These are phyloP conservation scores for Gomphus sp. DNA, from an alignment of 1,284 basidiomycete species.

Conservation along the genomic window DNA sequence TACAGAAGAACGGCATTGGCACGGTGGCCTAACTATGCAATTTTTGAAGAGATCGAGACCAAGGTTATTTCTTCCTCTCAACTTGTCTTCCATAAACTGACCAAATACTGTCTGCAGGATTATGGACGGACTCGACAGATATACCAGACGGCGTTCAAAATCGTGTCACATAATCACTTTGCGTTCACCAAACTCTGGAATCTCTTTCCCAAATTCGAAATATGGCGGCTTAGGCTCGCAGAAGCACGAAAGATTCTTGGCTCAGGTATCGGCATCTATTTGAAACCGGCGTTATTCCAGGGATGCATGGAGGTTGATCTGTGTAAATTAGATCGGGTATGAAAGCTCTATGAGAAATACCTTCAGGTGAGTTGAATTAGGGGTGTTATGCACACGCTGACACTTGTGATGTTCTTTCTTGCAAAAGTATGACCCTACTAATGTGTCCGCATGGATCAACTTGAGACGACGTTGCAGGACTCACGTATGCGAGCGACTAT, in stretches of 20 bases:
- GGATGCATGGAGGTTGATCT: constrained; percentile 91
- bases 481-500: constrained; percentile 90
- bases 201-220: constrained; percentile 87
- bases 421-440: constrained; percentile 74
- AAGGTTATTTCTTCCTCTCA: constrained; percentile 41
- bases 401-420: too few relatives aligned
- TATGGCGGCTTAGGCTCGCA: constrained; percentile 74
- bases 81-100: background rate
- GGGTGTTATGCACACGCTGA: too few relatives aligned
- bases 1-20: constrained; percentile 84
- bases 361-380: too few relatives aligned
- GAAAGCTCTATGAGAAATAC: constrained; percentile 91
- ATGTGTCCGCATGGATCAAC: constrained; percentile 91
- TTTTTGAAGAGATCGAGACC: constrained; percentile 96
- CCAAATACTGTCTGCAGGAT: constrained; percentile 42
- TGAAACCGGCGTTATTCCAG: constrained; percentile 91
- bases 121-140: too few relatives aligned
- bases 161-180: constrained; percentile 93
- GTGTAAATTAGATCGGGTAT: constrained; percentile 90
- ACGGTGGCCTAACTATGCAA: constrained; percentile 89
- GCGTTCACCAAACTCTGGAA: constrained; percentile 97
- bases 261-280: constrained; percentile 88
- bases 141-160: constrained; percentile 82
- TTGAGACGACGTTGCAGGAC: constrained; percentile 86
- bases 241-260: constrained; percentile 90